Evolutionary conservation across 1,139 yeast species (phyloP).

Genomic region (Lodderomyces beijingensis): DNA sequence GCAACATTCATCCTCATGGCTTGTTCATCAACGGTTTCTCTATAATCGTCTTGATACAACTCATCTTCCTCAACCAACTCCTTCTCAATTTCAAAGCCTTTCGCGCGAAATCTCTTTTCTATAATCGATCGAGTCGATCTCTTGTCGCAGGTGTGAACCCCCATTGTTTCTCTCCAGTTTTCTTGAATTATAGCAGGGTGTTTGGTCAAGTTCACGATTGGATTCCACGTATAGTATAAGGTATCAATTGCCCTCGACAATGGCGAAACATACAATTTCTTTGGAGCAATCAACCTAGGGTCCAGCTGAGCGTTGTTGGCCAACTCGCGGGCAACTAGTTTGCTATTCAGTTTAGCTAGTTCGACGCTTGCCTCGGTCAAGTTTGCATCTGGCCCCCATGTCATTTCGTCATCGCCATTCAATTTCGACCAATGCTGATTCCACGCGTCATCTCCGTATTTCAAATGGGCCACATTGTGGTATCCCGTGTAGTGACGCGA

Average conservation of each 20-base stretch:
- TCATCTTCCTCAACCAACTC: constrained; percentile 40
- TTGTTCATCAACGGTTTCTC: constrained; percentile 41
- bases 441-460: constrained; percentile 43
- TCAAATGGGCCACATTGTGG: constrained; percentile 41
- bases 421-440: constrained; percentile 40
- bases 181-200: constrained; percentile 35
- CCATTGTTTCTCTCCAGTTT: constrained; percentile 40
- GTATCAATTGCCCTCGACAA: constrained; percentile 38
- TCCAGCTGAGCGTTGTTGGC: constrained; percentile 10
- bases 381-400: constrained; percentile 47
- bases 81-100: constrained; percentile 33
- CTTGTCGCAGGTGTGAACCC: constrained; percentile 44
- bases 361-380: constrained; percentile 37
- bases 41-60: constrained; percentile 32
- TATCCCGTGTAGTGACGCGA: constrained; percentile 48
- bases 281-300: constrained; percentile 23
- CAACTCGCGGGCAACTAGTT: constrained; percentile 23
- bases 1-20: constrained; percentile 33
- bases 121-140: constrained; percentile 32
- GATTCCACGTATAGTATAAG: constrained; percentile 29
- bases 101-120: constrained; percentile 25
- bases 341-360: constrained; percentile 33
- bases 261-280: constrained; percentile 33
- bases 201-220: constrained; percentile 22
- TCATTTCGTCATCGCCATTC: constrained; percentile 40